Conservation (phyloP, 257 asterid genomes). For the Ophiorrhiza pumila region DNA sequence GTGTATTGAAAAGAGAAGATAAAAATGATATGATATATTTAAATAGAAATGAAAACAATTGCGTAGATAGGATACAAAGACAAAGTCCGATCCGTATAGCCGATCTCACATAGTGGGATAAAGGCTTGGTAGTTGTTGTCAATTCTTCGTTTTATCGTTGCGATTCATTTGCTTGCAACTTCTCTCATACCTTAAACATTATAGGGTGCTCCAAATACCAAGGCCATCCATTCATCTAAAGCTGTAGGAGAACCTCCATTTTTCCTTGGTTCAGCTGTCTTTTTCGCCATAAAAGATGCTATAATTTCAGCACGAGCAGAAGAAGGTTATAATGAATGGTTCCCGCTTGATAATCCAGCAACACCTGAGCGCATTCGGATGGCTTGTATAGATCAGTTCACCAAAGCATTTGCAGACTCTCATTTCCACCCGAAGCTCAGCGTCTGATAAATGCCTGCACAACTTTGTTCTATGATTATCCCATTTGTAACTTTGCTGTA, state of each 20-base stretch:
- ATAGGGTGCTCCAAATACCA: slow-evolving; percentile 79
- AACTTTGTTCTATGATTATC: background rate
- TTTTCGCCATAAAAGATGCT: slow-evolving; percentile 88
- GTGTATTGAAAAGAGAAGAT: too few relatives aligned
- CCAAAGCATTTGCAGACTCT: slow-evolving; percentile 38
- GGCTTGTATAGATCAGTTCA: slow-evolving; percentile 82
- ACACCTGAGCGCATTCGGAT: slow-evolving; percentile 97
- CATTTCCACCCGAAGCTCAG: slow-evolving; percentile 70
- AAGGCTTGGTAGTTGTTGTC: too few relatives aligned
- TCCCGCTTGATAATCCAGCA: slow-evolving; percentile 85
- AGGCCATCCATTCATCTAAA: slow-evolving; percentile 90
- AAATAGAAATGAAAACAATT: too few relatives aligned
- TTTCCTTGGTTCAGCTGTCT: slow-evolving; percentile 75
- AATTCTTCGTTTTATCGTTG: too few relatives aligned
- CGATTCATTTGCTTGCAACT: background rate
- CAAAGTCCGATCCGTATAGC: too few relatives aligned
- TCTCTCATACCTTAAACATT: slow-evolving; percentile 7
- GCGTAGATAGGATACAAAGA: too few relatives aligned
- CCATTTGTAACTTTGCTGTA: background rate
- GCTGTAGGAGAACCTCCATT: slow-evolving; percentile 99
- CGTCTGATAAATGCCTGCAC: slow-evolving; percentile 22
- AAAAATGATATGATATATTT: too few relatives aligned
- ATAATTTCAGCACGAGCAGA: slow-evolving; percentile 77
- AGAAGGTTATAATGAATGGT: slow-evolving; percentile 66
- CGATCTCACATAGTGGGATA: too few relatives aligned